Evolutionary conservation across 768 basidiomycete genomes (phyloP).

Genomic region (Lentinula sp.): DNA sequence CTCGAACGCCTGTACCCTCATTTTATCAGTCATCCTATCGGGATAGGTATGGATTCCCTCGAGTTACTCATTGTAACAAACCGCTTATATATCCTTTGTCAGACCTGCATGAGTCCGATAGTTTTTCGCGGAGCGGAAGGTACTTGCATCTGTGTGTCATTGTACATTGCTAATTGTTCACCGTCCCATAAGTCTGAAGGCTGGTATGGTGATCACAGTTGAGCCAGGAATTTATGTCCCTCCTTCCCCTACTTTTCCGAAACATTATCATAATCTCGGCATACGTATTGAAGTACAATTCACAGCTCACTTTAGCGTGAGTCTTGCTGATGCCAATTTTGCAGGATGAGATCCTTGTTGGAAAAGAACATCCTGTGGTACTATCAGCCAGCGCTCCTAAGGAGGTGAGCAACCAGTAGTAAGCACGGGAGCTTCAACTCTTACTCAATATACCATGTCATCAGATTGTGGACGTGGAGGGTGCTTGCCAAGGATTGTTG

Average conservation of each 20-base stretch:
- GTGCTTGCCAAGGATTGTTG: constrained; percentile 67
- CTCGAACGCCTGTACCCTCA: constrained; percentile 89
- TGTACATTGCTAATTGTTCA: background rate
- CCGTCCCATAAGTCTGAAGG: constrained; percentile 48
- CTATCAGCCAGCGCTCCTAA: constrained; percentile 57
- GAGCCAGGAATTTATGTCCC: constrained; percentile 96
- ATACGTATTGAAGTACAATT: constrained; percentile 78
- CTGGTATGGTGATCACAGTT: constrained; percentile 89
- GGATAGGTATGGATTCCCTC: constrained; percentile 54
- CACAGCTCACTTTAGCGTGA: constrained; percentile 3
- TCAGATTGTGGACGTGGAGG: constrained; percentile 72
- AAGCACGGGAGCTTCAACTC: background rate
- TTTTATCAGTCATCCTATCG: constrained; percentile 87
- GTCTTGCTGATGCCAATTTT: background rate
- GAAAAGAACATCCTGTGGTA: constrained; percentile 40
- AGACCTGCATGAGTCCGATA: constrained; percentile 87
- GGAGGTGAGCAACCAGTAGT: constrained; percentile 33
- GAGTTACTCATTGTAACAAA: background rate
- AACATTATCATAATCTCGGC: constrained; percentile 84
- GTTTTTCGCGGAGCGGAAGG: constrained; percentile 50
- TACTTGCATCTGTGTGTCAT: constrained; percentile 23
- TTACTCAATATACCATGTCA: background rate
- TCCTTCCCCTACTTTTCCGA: constrained; percentile 69
- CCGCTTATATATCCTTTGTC: background rate
- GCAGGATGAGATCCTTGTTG: constrained; percentile 54